A percentile compares a stretch with the other conserved stretches of the same genome.
phyloP scores from a whole-genome alignment of 164 flowering plant species.

The Tetracentron sinense region DNA sequence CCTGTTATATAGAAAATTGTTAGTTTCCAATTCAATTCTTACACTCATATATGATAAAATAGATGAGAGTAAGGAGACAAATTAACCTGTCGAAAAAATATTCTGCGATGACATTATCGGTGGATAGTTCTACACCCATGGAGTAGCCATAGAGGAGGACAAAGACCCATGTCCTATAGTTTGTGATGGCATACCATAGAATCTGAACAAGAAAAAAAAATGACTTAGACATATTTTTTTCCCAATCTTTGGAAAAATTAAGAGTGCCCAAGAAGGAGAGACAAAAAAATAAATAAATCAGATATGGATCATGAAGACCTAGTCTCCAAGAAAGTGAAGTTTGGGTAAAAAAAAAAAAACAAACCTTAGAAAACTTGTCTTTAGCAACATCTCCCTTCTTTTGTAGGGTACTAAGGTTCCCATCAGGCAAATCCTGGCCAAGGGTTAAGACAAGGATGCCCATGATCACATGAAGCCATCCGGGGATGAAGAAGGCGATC shows the following conservation, averaged over 20 bases:
- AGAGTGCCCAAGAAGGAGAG: no score
- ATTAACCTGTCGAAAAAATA: conserved; percentile 44
- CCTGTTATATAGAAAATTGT: conserved; percentile 17
- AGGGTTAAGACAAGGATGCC: conserved; percentile 58
- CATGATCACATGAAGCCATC: conserved; percentile 47
- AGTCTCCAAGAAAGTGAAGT: neutral
- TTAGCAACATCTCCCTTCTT: conserved; percentile 45
- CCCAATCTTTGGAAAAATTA: no score
- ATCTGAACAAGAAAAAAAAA: conserved; percentile 28
- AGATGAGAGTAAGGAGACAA: neutral
- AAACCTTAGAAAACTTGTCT: conserved; percentile 47
- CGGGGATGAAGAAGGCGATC: conserved; percentile 79
- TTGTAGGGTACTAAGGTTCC: conserved; percentile 52
- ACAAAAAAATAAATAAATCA: no score
- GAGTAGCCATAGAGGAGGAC: conserved; percentile 55
- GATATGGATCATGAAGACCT: no score
- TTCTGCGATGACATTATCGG: conserved; percentile 48
- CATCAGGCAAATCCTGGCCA: conserved; percentile 85
- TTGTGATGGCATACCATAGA: conserved; percentile 36
- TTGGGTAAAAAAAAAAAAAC: neutral
- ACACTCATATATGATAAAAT: neutral
- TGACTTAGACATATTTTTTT: neutral
- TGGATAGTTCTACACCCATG: conserved; percentile 59
- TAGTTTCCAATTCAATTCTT: neutral
- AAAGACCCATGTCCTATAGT: conserved; percentile 56